These are phyloP conservation scores for Schizophyllum amplum DNA, from an alignment of 1,284 basidiomycete species.

Conservation along the genomic window DNA sequence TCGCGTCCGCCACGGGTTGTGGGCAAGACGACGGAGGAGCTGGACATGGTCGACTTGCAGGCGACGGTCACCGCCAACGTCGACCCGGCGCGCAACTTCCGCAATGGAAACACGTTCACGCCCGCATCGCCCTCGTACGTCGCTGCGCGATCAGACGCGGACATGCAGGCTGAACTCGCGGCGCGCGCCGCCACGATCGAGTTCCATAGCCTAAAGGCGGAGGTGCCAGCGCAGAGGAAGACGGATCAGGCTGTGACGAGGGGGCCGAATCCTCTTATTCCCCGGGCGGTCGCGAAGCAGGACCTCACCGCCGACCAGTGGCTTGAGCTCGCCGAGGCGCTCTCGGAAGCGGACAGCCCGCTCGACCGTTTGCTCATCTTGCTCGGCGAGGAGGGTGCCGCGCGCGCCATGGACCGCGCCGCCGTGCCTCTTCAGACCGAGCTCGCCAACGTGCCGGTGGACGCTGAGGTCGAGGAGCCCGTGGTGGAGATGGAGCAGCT, in stretches of 20 bases:
- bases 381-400: neutral
- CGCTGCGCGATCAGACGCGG: neutral
- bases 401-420: neutral
- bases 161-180: neutral
- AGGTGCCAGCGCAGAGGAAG: no score
- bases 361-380: neutral
- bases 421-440: no score
- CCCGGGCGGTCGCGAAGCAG: neutral
- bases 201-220: neutral
- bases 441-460: no score
- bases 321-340: neutral
- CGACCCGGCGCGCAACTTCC: neutral
- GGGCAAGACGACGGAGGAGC: slow-evolving; percentile 8
- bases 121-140: slow-evolving; percentile 10
- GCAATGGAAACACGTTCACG: slow-evolving; percentile 3
- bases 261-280: neutral
- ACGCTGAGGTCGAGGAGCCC: no score
- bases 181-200: neutral
- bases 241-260: no score
- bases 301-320: neutral
- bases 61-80: slow-evolving; percentile 2
- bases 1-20: slow-evolving; percentile 9
- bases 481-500: no score
- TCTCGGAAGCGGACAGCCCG: neutral
- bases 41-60: slow-evolving; percentile 16